Conservation (phyloP, 306 rosid genomes). For the barrel medic (Medicago truncatula) region MtrunA17r5.0-ANR NC_053043.1:24214501-24215000, state of each 20-base stretch:
- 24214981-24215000: slow-evolving; percentile 60
- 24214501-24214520: slow-evolving; percentile 77
- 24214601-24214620: slow-evolving; percentile 85
- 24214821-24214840: slow-evolving; percentile 46
- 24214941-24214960: slow-evolving; percentile 74
- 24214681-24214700: slow-evolving; percentile 84
- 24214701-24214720: slow-evolving; percentile 63
- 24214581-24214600: slow-evolving; percentile 89
- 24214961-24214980: slow-evolving; percentile 69
- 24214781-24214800: slow-evolving; percentile 60
- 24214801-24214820: slow-evolving; percentile 53
- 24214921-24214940: slow-evolving; percentile 58
- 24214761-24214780: slow-evolving; percentile 52
- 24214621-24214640: slow-evolving; percentile 73
- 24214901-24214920: slow-evolving; percentile 84
- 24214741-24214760: slow-evolving; percentile 47
- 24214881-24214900: slow-evolving; percentile 87
- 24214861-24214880: slow-evolving; percentile 66
- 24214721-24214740: slow-evolving; percentile 37
- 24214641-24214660: slow-evolving; percentile 80
- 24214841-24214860: slow-evolving; percentile 52
- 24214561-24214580: slow-evolving; percentile 77
- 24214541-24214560: slow-evolving; percentile 81
- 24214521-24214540: slow-evolving; percentile 68
- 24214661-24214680: slow-evolving; percentile 77